Evolutionary conservation across 257 asterid genomes (phyloP).

Genomic region (Gardenia jasminoides): DNA sequence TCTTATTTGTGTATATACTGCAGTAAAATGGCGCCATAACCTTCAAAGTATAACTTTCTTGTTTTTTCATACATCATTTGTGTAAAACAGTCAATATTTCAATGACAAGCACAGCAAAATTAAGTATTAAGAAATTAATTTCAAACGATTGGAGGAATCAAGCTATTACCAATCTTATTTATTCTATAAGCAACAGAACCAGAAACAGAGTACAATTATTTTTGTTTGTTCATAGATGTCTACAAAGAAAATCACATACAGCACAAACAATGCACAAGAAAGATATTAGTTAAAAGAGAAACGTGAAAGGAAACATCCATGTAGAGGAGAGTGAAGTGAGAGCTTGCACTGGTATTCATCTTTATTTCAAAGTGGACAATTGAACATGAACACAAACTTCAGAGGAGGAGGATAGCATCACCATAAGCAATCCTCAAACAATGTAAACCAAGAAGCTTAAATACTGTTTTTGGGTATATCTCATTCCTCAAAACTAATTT

Average conservation of each 20-base stretch:
- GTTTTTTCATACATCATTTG: neutral
- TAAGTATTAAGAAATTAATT: neutral
- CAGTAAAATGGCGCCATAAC: neutral
- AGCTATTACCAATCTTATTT: neutral
- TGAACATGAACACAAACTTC: neutral
- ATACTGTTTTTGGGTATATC: neutral
- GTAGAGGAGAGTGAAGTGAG: neutral
- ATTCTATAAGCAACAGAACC: neutral
- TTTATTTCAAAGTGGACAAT: neutral
- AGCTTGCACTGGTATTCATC: neutral
- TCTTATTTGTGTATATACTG: neutral
- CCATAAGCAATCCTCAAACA: neutral
- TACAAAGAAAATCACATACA: neutral
- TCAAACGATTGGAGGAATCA: neutral
- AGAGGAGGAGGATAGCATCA: neutral
- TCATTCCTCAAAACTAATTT: neutral
- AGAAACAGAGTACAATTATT: neutral
- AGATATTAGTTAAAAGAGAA: neutral
- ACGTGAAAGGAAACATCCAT: neutral
- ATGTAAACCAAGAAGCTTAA: neutral
- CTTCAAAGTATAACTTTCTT: neutral
- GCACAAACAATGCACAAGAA: neutral
- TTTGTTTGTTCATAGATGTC: neutral
- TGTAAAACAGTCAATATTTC: neutral
- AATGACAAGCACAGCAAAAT: conserved; percentile 7